These are phyloP conservation scores for Rostrohypoxylon terebratum DNA, from an alignment of 495 filamentous ascomycete genomes.

Conservation along the genomic window DNA sequence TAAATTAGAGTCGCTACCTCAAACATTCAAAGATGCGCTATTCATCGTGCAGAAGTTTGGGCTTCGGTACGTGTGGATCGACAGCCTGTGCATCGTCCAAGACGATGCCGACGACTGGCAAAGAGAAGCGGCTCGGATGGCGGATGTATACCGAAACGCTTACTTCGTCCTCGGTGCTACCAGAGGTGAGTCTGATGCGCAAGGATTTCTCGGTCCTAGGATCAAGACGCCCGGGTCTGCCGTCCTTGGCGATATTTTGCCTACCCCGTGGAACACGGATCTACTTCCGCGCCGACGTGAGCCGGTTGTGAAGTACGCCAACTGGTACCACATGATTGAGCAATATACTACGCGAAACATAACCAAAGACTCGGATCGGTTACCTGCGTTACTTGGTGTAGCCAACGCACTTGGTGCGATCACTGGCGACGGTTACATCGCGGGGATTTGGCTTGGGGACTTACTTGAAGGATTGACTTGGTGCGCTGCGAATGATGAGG, in stretches of 20 bases:
- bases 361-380: neutral
- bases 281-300: neutral
- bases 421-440: neutral
- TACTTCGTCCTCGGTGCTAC: neutral
- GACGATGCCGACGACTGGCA: neutral
- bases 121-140: neutral
- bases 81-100: neutral
- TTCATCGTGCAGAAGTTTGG: neutral
- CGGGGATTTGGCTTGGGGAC: neutral
- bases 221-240: neutral
- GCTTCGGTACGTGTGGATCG: neutral
- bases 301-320: neutral
- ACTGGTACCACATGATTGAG: neutral
- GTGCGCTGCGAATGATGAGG: neutral
- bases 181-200: neutral
- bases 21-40: neutral
- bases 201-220: neutral
- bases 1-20: neutral
- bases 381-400: neutral
- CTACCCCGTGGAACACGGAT: neutral
- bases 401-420: neutral
- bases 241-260: neutral
- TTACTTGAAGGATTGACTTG: neutral
- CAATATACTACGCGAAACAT: neutral
- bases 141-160: neutral